phyloP scores from a whole-genome alignment of 2,329 filamentous ascomycete species.

The Elsinoe fawcettii region DNA sequence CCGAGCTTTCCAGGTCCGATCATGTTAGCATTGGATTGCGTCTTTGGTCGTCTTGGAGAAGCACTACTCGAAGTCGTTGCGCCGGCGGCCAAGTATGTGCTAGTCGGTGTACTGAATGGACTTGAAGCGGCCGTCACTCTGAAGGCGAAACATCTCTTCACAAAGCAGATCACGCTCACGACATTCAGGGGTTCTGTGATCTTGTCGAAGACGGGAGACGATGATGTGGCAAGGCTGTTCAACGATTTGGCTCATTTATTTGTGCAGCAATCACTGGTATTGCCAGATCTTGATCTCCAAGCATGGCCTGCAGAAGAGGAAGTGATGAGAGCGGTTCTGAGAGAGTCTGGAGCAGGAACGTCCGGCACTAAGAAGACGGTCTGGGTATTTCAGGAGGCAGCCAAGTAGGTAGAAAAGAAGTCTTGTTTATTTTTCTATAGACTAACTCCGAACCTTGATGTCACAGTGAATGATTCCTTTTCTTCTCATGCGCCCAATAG shows the following conservation, averaged over 20 bases:
- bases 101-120: not conserved
- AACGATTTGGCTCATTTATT: not conserved
- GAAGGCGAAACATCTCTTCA: not conserved
- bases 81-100: not conserved
- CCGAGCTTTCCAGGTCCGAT: not conserved
- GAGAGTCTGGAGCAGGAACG: not conserved
- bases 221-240: not conserved
- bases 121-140: not conserved
- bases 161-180: not conserved
- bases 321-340: not conserved
- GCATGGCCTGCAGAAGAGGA: not conserved
- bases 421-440: too few species aligned
- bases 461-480: too few species aligned
- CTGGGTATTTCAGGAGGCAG: not conserved
- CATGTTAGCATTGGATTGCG: not conserved
- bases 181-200: not conserved
- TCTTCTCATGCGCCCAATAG: too few species aligned
- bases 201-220: not conserved
- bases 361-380: not conserved
- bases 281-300: not conserved
- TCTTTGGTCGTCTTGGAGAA: not conserved
- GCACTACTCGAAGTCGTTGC: not conserved
- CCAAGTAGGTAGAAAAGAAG: too few species aligned
- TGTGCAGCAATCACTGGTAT: not conserved
- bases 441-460: too few species aligned